phyloP scores from a whole-genome alignment of 116 monocot species.

The Iris pallida region DNA sequence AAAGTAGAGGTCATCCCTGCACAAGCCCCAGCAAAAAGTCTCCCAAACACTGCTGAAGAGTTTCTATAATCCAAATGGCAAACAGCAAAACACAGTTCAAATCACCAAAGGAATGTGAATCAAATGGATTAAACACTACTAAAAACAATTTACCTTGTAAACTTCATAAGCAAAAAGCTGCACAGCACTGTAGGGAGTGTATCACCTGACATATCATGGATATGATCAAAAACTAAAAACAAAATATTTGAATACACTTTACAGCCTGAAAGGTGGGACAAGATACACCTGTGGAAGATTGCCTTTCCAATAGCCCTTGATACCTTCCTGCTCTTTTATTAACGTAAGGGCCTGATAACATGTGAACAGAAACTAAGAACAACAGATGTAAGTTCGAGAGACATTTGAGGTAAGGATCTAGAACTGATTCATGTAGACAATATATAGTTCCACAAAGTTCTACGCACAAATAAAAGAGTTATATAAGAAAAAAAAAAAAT shows the following conservation, averaged over 20 bases:
- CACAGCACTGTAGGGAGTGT: slow-evolving; percentile 35
- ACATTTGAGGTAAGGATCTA: too few relatives aligned
- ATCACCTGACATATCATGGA: slow-evolving; percentile 33
- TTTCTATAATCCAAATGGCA: slow-evolving; percentile 18
- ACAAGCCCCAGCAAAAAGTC: slow-evolving; percentile 39
- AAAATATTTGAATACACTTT: too few relatives aligned
- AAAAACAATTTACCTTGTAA: slow-evolving; percentile 23
- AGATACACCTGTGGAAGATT: slow-evolving; percentile 95
- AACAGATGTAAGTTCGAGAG: not conserved
- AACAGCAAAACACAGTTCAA: not conserved
- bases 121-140: too few relatives aligned
- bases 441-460: too few relatives aligned
- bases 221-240: too few relatives aligned
- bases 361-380: too few relatives aligned
- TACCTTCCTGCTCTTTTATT: slow-evolving; percentile 71
- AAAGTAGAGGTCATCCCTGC: slow-evolving; percentile 47
- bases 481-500: too few relatives aligned
- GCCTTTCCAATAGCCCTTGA: slow-evolving; percentile 96
- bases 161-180: slow-evolving; percentile 43
- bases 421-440: too few relatives aligned
- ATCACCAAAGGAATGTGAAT: not conserved
- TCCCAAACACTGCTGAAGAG: slow-evolving; percentile 32
- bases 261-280: too few relatives aligned
- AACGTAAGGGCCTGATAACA: slow-evolving; percentile 55
- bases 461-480: too few relatives aligned